phyloP scores from a whole-genome alignment of 176 grass and related monocot species.

The Pontederia paniculata region DNA sequence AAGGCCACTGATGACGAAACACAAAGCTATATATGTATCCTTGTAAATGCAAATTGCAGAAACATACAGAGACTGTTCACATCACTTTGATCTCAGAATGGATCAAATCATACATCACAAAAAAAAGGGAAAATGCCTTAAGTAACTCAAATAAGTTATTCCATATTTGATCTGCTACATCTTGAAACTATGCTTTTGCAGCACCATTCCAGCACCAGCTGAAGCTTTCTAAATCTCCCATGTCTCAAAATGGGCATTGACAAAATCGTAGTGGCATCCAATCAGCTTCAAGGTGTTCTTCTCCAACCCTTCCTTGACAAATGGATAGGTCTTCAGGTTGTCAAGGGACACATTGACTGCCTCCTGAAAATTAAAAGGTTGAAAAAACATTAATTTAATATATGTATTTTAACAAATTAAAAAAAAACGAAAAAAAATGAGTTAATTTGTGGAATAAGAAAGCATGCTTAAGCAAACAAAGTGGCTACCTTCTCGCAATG shows the following conservation, averaged over 20 bases:
- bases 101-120: no score
- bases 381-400: not conserved
- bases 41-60: no score
- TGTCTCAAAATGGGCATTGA: constrained; percentile 22
- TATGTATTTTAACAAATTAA: not conserved
- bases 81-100: no score
- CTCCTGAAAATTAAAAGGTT: constrained; percentile 14
- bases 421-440: not conserved
- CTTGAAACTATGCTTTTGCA: no score
- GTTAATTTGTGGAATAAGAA: not conserved
- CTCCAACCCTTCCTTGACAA: constrained; percentile 26
- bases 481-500: constrained; percentile 34
- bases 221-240: constrained; percentile 26
- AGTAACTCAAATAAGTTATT: no score
- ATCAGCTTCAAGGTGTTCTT: constrained; percentile 28
- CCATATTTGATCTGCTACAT: no score
- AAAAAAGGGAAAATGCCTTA: no score
- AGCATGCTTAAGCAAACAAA: not conserved
- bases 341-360: constrained; percentile 33
- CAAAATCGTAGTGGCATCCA: constrained; percentile 36
- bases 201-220: no score
- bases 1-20: no score
- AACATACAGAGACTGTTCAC: no score
- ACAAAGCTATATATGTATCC: no score
- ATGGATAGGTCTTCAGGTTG: constrained; percentile 36